Conservation (phyloP, 164 flowering plant genomes). For the Tetracentron sinense region DNA sequence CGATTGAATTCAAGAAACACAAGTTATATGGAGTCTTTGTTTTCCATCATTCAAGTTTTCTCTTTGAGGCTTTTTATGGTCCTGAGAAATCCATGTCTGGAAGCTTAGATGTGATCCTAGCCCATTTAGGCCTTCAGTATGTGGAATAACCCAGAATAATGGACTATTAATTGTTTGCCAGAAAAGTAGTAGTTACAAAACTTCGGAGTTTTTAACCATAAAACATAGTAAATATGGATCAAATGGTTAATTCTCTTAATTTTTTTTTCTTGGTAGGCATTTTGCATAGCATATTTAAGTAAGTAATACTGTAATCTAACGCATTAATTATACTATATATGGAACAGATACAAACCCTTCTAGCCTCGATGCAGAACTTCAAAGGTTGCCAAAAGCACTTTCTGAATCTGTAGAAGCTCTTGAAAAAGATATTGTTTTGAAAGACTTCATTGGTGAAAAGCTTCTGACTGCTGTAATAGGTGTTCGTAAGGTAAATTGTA, state of each 20-base stretch:
- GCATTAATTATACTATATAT: background rate
- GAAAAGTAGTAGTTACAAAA: too few relatives aligned
- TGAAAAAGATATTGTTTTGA: slow-evolving; percentile 46
- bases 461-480: slow-evolving; percentile 66
- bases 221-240: too few relatives aligned
- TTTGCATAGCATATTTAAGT: background rate
- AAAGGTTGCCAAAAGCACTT: slow-evolving; percentile 68
- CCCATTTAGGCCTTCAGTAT: too few relatives aligned
- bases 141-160: too few relatives aligned
- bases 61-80: too few relatives aligned
- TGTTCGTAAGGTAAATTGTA: slow-evolving; percentile 66
- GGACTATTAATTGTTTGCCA: too few relatives aligned
- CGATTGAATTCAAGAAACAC: too few relatives aligned
- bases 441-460: slow-evolving; percentile 67
- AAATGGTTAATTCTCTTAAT: too few relatives aligned
- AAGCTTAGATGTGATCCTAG: too few relatives aligned
- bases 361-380: slow-evolving; percentile 29
- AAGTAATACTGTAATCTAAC: slow-evolving; percentile 1
- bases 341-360: slow-evolving; percentile 65
- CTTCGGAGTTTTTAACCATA: too few relatives aligned
- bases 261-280: too few relatives aligned
- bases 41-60: background rate
- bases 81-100: too few relatives aligned
- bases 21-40: background rate
- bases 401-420: slow-evolving; percentile 78